phyloP scores from a whole-genome alignment of 2,329 filamentous ascomycete genomes.

The Aspergillus carbonarius region DNA sequence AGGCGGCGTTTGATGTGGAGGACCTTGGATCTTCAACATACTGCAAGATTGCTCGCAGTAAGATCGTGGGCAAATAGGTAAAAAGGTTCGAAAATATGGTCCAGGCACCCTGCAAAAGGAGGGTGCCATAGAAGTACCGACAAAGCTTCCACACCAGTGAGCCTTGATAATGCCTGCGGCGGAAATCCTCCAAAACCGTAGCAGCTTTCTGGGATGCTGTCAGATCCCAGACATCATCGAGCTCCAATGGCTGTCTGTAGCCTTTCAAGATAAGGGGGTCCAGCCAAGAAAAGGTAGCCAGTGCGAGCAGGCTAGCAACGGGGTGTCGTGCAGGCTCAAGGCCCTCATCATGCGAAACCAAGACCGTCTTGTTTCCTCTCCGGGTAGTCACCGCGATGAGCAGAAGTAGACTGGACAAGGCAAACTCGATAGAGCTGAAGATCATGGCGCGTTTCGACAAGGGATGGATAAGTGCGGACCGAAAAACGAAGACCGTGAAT shows the following conservation, averaged over 20 bases:
- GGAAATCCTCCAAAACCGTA: conserved; percentile 75
- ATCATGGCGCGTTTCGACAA: conserved; percentile 61
- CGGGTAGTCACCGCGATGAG: conserved; percentile 76
- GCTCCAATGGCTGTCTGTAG: conserved; percentile 78
- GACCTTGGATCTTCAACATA: conserved; percentile 82
- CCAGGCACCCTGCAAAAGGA: conserved; percentile 77
- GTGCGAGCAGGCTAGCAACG: conserved; percentile 81
- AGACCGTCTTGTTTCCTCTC: conserved; percentile 86
- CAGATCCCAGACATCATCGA: conserved; percentile 89
- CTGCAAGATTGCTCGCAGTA: conserved; percentile 87
- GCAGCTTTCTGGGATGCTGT: conserved; percentile 84
- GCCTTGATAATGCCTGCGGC: conserved; percentile 78
- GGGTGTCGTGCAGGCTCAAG: conserved; percentile 86
- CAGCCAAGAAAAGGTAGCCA: conserved; percentile 87
- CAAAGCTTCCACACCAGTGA: conserved; percentile 77
- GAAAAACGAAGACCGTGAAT: conserved; percentile 72
- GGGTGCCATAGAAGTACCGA: conserved; percentile 74
- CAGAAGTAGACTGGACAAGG: conserved; percentile 70
- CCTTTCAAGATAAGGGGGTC: conserved; percentile 86
- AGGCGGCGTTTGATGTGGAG: conserved; percentile 81
- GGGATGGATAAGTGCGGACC: conserved; percentile 79
- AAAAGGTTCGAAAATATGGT: conserved; percentile 77
- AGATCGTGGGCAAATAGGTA: conserved; percentile 85
- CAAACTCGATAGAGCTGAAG: conserved; percentile 72
- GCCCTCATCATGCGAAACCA: conserved; percentile 84